Base-by-base conservation (phyloP, 2,329 filamentous ascomycete species). In the Anthostomella pinea region DNA sequence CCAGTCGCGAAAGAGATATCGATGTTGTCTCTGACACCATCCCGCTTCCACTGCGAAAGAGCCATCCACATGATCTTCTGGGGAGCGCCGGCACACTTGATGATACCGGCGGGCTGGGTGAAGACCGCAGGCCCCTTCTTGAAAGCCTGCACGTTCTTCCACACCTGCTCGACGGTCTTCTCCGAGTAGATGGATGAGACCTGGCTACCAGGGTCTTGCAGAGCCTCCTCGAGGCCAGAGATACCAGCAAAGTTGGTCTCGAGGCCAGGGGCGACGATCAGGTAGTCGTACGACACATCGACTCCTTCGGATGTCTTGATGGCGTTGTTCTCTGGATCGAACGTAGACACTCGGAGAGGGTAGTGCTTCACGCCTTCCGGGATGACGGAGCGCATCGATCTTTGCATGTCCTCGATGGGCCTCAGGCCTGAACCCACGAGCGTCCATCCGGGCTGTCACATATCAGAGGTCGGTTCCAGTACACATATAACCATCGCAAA, bases 21-120 rank as follows among this genome's bases (percentile, higher is more conserved):
- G 24, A 65, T 57, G 14, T 57, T 43, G 27, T 53, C 46, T 17
- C 58, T 47, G 7, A 63, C 53, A 8, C 57, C 60, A 13, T 60
- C 54, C 11, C 54, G 52, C 38, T 60, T 48, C 62, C 62, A 65
- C 39, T 64, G 58, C 7, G 58, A 62, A 16, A 64, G 49, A 3
- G 60, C 62, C 59, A 65, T 62, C 62, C 62, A 65, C 49, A 65
- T 51, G 39, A 65, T 56, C 53, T 65, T 65, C 41, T 65, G 62
- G 3, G 62, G 62, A 1, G 60, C 62, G 10, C 62, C 62, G 8
- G 62, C 62, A 19, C 62, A 65, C 49, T 65, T 65, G 48, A 65
- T 63, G 36, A 62, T 35, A 8, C 62, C 62, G 1, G 59, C 58
- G 10, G 62, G 62, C 38, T 65, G 62, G 6, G 62, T 64, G 48